Evolutionary conservation across 148 eudicot genomes (phyloP).

Genomic region (Diospyros kaki): DNA sequence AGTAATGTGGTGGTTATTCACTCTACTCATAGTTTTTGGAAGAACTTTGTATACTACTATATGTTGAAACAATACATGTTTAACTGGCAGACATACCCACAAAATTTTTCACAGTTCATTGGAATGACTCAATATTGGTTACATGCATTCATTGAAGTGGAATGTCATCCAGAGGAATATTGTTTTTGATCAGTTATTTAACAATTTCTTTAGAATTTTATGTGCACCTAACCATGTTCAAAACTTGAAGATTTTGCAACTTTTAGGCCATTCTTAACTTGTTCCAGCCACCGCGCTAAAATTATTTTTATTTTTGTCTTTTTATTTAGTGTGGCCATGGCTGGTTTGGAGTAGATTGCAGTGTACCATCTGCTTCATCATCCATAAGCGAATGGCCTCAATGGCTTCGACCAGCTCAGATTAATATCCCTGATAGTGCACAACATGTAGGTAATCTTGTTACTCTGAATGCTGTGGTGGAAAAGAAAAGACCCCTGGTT

Average conservation of each 20-base stretch:
- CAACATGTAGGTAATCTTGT: conserved; percentile 27
- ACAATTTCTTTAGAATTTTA: background rate
- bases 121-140: background rate
- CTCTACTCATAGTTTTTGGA: background rate
- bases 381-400: conserved; percentile 74
- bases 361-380: conserved; percentile 74
- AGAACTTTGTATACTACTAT: background rate
- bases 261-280: background rate
- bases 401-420: conserved; percentile 84
- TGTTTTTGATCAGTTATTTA: background rate
- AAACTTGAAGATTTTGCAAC: background rate
- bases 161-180: background rate
- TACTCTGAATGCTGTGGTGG: conserved; percentile 56
- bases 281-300: background rate
- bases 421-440: conserved; percentile 49
- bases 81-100: background rate
- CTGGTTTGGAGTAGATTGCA: conserved; percentile 96
- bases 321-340: conserved; percentile 66
- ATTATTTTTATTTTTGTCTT: background rate
- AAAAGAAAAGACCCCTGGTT: conserved; percentile 86
- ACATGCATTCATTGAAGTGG: background rate
- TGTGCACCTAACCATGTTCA: background rate
- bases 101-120: background rate
- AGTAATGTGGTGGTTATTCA: background rate
- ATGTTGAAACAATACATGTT: background rate